These are phyloP conservation scores for Rhizoclosmatium sp. DNA, from an alignment of 192 early-diverging fungal species.

Conservation along the genomic window DNA sequence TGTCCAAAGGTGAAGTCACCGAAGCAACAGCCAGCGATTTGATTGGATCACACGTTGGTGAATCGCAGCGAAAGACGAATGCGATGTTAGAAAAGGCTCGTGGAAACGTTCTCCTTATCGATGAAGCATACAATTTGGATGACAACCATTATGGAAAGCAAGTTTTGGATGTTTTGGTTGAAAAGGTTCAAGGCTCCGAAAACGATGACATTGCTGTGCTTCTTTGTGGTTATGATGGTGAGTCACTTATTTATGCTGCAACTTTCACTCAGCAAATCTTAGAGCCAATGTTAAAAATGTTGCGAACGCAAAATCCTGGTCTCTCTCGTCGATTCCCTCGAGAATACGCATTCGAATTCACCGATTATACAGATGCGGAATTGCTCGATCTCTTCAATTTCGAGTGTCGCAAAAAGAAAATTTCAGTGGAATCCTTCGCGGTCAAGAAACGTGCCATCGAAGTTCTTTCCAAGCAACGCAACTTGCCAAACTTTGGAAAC, in stretches of 20 bases:
- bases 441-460: slow-evolving; percentile 38
- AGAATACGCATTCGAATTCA: slow-evolving; percentile 47
- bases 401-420: slow-evolving; percentile 29
- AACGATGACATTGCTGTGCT: slow-evolving; percentile 50
- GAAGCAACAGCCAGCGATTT: slow-evolving; percentile 42
- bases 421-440: slow-evolving; percentile 7
- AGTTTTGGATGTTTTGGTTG: slow-evolving; percentile 47
- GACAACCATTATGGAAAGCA: slow-evolving; percentile 49
- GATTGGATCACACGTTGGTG: slow-evolving; percentile 34
- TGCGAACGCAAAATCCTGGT: slow-evolving; percentile 51
- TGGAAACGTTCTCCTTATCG: slow-evolving; percentile 42
- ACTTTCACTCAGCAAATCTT: not conserved
- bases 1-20: slow-evolving; percentile 37
- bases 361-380: slow-evolving; percentile 48
- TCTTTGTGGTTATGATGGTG: slow-evolving; percentile 50
- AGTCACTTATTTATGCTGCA: not conserved
- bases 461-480: slow-evolving; percentile 38
- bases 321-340: slow-evolving; percentile 48
- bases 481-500: slow-evolving; percentile 54
- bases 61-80: slow-evolving; percentile 43
- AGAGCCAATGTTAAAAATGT: slow-evolving; percentile 47
- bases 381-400: slow-evolving; percentile 42
- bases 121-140: slow-evolving; percentile 47
- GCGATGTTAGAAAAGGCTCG: slow-evolving; percentile 38
- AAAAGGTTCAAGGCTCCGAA: slow-evolving; percentile 49